These are phyloP conservation scores for Hyphopichia khmerensis DNA, from an alignment of 1,139 yeast species.

Conservation along the genomic window DNA sequence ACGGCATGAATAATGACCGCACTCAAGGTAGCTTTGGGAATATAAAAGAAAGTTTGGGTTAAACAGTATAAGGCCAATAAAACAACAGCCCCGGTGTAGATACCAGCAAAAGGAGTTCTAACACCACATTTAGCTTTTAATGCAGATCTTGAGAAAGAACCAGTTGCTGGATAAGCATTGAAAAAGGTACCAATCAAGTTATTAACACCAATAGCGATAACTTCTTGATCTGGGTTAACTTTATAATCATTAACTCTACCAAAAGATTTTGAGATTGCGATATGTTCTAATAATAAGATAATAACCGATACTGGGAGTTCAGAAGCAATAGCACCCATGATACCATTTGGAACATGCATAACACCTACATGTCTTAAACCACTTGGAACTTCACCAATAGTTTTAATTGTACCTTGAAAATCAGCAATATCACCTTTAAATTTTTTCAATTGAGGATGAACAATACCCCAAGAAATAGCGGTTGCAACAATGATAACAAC, in stretches of 20 bases:
- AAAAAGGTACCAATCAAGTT: conserved; percentile 90
- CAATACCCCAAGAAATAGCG: conserved; percentile 63
- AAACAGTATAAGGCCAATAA: conserved; percentile 81
- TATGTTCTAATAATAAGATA: conserved; percentile 83
- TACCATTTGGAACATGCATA: conserved; percentile 62
- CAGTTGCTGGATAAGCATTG: conserved; percentile 94
- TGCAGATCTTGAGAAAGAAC: conserved; percentile 94
- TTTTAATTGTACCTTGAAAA: conserved; percentile 51
- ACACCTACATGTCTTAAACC: conserved; percentile 80
- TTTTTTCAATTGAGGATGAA: conserved; percentile 34
- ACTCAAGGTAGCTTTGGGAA: conserved; percentile 83
- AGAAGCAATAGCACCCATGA: conserved; percentile 60
- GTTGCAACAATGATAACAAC: conserved; percentile 78
- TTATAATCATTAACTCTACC: conserved; percentile 92
- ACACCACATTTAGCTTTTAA: conserved; percentile 95
- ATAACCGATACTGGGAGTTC: conserved; percentile 86
- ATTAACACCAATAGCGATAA: conserved; percentile 90
- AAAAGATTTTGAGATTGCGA: conserved; percentile 89
- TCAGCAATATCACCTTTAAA: conserved; percentile 31
- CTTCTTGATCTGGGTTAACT: conserved; percentile 89
- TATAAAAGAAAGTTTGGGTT: conserved; percentile 80
- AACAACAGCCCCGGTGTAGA: conserved; percentile 87
- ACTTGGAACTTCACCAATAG: conserved; percentile 76
- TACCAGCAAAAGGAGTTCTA: conserved; percentile 90
- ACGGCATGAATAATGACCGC: conserved; percentile 97